Evolutionary conservation across 2,329 filamentous ascomycete species (phyloP).

Genomic region (Seiridium cupressi): DNA sequence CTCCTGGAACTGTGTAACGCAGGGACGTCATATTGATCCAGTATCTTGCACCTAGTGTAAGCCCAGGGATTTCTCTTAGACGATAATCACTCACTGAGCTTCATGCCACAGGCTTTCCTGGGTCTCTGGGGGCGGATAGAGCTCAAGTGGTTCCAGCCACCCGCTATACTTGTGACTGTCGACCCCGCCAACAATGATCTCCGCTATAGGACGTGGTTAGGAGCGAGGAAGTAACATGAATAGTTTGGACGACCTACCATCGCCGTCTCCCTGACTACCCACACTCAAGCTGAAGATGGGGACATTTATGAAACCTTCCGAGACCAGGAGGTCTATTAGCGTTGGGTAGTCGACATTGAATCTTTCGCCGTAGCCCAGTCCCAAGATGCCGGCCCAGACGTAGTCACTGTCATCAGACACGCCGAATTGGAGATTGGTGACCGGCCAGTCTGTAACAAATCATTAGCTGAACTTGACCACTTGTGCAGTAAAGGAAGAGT

Average conservation of each 20-base stretch:
- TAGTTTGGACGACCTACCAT: conserved; percentile 21
- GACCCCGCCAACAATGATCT: conserved; percentile 45
- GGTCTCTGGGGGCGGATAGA: conserved; percentile 32
- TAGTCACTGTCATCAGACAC: conserved; percentile 34
- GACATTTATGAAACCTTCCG: conserved; percentile 28
- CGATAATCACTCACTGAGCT: conserved; percentile 22
- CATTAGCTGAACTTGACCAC: neutral
- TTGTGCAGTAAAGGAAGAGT: too few relatives aligned
- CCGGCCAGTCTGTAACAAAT: conserved; percentile 23
- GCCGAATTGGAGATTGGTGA: conserved; percentile 30
- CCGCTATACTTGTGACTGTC: conserved; percentile 42
- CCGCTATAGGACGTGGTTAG: conserved; percentile 19
- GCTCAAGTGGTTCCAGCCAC: conserved; percentile 27
- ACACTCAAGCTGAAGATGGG: conserved; percentile 35
- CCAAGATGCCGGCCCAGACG: conserved; percentile 34
- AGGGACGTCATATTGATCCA: conserved; percentile 36
- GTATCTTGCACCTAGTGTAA: conserved; percentile 22
- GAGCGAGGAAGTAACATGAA: too few relatives aligned
- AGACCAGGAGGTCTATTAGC: conserved; percentile 31
- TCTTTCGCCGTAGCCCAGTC: conserved; percentile 32
- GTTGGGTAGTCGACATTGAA: conserved; percentile 33
- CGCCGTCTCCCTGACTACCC: conserved; percentile 29
- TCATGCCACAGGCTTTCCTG: conserved; percentile 31
- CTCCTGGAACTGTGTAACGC: conserved; percentile 26
- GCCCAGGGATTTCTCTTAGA: neutral